Evolutionary conservation across 345 rosid species (phyloP).

Genomic region (Syzygium aromaticum): DNA sequence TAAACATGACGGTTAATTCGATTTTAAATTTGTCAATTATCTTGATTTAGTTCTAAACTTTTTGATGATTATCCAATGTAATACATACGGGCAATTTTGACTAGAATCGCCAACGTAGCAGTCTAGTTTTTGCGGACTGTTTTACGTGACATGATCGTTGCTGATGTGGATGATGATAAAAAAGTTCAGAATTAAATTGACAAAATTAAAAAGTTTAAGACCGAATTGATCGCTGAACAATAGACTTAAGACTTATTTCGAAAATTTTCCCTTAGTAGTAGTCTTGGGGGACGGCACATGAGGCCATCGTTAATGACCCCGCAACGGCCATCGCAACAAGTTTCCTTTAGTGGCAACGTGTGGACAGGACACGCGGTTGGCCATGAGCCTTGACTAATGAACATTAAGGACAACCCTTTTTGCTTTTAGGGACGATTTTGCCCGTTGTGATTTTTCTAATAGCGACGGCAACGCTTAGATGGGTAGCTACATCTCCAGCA

Average conservation of each 20-base stretch:
- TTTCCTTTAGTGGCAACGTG: neutral
- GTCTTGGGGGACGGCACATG: accelerated
- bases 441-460: neutral
- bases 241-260: accelerated
- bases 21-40: neutral
- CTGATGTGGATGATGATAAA: accelerated
- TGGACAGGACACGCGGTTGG: neutral
- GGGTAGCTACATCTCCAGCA: accelerated
- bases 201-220: accelerated
- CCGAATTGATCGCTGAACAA: accelerated
- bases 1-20: accelerated
- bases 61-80: accelerated
- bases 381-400: neutral
- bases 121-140: neutral
- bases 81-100: neutral
- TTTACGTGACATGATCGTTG: accelerated
- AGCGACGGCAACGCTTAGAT: neutral
- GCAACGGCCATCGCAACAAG: accelerated
- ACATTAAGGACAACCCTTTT: neutral
- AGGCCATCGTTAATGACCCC: neutral
- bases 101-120: neutral
- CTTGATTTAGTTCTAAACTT: accelerated
- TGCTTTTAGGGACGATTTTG: neutral
- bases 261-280: neutral
- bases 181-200: accelerated